Evolutionary conservation across 1,139 yeast species (phyloP).

Genomic region (Magnusiomyces suaveolens): DNA sequence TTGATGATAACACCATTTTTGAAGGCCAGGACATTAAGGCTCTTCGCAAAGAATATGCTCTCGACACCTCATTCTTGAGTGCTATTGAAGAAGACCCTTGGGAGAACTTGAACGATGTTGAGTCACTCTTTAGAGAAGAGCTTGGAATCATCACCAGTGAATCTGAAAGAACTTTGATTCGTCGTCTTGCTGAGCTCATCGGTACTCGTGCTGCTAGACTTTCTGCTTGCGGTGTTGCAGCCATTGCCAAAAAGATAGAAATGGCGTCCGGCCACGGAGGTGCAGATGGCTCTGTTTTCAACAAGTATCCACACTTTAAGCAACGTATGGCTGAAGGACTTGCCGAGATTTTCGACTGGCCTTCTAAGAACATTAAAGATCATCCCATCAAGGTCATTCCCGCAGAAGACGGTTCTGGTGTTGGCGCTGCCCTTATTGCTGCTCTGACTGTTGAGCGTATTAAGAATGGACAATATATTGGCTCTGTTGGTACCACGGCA

Average conservation of each 20-base stretch:
- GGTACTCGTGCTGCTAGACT: slow-evolving; percentile 91
- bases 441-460: slow-evolving; percentile 81
- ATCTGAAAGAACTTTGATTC: slow-evolving; percentile 73
- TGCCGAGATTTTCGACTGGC: slow-evolving; percentile 86
- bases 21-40: slow-evolving; percentile 55
- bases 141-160: slow-evolving; percentile 58
- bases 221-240: slow-evolving; percentile 93
- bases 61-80: slow-evolving; percentile 88
- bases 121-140: slow-evolving; percentile 49
- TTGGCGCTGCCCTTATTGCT: slow-evolving; percentile 95
- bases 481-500: too few species aligned
- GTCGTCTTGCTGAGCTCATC: slow-evolving; percentile 74
- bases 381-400: slow-evolving; percentile 77
- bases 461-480: slow-evolving; percentile 62
- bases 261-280: slow-evolving; percentile 78
- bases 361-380: slow-evolving; percentile 38
- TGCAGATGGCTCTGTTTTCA: slow-evolving; percentile 93
- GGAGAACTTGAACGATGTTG: slow-evolving; percentile 72
- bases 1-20: slow-evolving; percentile 57
- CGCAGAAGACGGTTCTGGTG: slow-evolving; percentile 98
- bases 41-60: slow-evolving; percentile 51
- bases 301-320: slow-evolving; percentile 86
- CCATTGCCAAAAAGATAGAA: slow-evolving; percentile 81
- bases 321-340: slow-evolving; percentile 83
- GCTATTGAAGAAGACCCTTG: slow-evolving; percentile 82